Evolutionary conservation across 768 basidiomycete species (phyloP).

Genomic region (Termitomyces sp.): DNA sequence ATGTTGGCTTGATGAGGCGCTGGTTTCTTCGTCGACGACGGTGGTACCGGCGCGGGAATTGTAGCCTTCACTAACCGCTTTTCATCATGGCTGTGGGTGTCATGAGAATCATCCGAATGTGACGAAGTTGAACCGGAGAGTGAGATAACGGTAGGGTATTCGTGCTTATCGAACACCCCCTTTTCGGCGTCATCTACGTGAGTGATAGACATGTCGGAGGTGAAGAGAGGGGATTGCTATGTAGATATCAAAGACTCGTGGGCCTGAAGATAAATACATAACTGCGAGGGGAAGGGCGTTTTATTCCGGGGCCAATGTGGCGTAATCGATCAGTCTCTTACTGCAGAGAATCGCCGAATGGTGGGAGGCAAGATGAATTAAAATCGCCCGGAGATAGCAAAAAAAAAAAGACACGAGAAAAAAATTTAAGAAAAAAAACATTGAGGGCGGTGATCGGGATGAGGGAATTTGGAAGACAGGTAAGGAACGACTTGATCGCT

Average conservation of each 20-base stretch:
- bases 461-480: background rate
- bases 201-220: constrained; percentile 13
- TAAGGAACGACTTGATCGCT: background rate
- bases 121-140: constrained; percentile 9
- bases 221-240: background rate
- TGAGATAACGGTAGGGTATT: constrained; percentile 17
- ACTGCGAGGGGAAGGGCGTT: constrained; percentile 13
- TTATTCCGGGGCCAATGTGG: constrained; percentile 19
- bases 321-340: constrained; percentile 23
- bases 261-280: constrained; percentile 13
- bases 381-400: constrained; percentile 25
- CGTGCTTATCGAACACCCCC: constrained; percentile 24
- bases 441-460: constrained; percentile 8
- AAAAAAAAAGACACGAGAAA: background rate
- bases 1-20: constrained; percentile 35
- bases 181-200: constrained; percentile 33
- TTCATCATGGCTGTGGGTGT: background rate
- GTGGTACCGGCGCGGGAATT: constrained; percentile 5
- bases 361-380: constrained; percentile 21
- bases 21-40: constrained; percentile 13
- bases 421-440: background rate
- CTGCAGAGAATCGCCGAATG: constrained; percentile 33
- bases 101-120: constrained; percentile 8
- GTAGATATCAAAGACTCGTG: constrained; percentile 1
- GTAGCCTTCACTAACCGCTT: background rate